A percentile compares a stretch with the other conserved stretches of the same genome.
Evolutionary conservation across 2,329 filamentous ascomycete genomes (phyloP).

Genomic region (Talaromyces sp.): DNA sequence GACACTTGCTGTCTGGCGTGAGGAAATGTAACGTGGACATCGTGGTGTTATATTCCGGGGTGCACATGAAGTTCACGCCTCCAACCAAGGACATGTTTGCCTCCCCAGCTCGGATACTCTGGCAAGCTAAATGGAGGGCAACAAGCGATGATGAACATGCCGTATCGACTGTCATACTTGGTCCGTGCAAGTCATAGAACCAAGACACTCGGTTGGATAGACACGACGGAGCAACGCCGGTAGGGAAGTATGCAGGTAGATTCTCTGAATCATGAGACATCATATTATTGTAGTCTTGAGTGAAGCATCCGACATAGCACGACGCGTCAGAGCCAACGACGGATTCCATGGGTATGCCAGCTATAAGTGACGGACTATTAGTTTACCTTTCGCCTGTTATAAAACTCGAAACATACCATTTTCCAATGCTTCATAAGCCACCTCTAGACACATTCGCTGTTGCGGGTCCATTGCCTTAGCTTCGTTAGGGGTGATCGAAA

Average conservation of each 20-base stretch:
- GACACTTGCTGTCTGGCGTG: conserved; percentile 16
- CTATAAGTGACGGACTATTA: no score
- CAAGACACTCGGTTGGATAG: conserved; percentile 29
- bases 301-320: conserved; percentile 21
- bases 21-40: conserved; percentile 20
- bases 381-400: no score
- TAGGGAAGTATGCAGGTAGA: conserved; percentile 18
- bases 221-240: no score
- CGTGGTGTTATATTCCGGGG: no score
- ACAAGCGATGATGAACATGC: conserved; percentile 23
- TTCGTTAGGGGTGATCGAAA: conserved; percentile 23
- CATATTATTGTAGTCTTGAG: conserved; percentile 19
- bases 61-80: conserved; percentile 30
- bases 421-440: conserved; percentile 21
- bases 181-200: conserved; percentile 26
- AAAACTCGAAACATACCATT: no score
- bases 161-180: conserved; percentile 26
- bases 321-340: conserved; percentile 20
- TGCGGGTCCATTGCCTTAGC: conserved; percentile 18
- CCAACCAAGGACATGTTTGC: conserved; percentile 30
- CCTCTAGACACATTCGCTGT: conserved; percentile 23
- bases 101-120: conserved; percentile 18
- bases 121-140: conserved; percentile 26
- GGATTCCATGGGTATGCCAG: conserved; percentile 21
- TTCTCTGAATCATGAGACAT: conserved; percentile 22